Conservation (phyloP, 2,329 filamentous ascomycete genomes). For the Tympanopsis confertula region DNA sequence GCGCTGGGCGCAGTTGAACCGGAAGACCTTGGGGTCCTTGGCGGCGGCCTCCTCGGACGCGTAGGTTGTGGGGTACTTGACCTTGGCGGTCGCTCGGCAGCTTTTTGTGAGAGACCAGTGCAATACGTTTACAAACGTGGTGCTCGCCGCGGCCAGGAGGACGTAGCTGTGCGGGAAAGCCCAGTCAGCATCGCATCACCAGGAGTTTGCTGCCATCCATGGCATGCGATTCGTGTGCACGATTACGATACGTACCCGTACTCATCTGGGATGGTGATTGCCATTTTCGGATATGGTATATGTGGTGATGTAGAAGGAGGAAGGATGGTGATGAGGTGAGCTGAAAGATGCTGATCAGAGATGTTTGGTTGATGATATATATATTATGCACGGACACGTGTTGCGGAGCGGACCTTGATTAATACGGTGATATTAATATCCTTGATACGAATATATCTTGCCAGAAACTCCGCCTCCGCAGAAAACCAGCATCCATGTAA, state of each 20-base stretch:
- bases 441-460: too few species aligned
- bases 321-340: too few species aligned
- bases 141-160: conserved; percentile 41
- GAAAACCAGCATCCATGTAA: too few species aligned
- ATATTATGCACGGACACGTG: too few species aligned
- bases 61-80: conserved; percentile 47
- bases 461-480: too few species aligned
- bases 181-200: background rate
- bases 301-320: too few species aligned
- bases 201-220: background rate
- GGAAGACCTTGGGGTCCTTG: conserved; percentile 38
- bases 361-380: too few species aligned
- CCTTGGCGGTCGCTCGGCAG: conserved; percentile 37
- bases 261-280: conserved; percentile 30
- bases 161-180: conserved; percentile 37
- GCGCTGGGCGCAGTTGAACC: conserved; percentile 53
- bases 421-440: too few species aligned
- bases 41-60: conserved; percentile 39
- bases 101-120: conserved; percentile 34
- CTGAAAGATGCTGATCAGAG: too few species aligned
- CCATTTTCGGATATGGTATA: conserved; percentile 22
- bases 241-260: conserved; percentile 30
- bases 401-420: too few species aligned
- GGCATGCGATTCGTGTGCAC: background rate
- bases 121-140: conserved; percentile 43